Evolutionary conservation across 176 grass and related monocot species (phyloP).

Genomic region (Lolium rigidum): DNA sequence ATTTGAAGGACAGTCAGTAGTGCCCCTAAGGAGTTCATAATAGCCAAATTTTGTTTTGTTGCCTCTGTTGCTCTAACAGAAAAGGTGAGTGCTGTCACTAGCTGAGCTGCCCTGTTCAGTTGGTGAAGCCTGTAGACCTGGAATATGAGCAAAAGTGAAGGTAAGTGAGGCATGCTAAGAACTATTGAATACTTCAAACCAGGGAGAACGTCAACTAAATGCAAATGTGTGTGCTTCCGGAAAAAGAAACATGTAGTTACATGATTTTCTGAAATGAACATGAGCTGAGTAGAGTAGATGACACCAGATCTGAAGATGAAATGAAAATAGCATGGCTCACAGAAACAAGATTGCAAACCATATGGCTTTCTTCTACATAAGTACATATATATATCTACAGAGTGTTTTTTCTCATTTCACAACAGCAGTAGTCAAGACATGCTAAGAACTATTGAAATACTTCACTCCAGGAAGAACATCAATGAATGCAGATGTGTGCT

Average conservation of each 20-base stretch:
- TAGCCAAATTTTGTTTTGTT: conserved; percentile 81
- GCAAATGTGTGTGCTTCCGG: neutral
- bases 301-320: neutral
- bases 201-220: neutral
- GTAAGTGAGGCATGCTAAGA: conserved; percentile 34
- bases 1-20: conserved; percentile 89
- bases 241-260: neutral
- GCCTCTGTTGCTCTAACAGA: conserved; percentile 84
- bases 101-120: conserved; percentile 94
- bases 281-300: neutral
- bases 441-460: conserved; percentile 43
- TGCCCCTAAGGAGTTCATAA: conserved; percentile 88
- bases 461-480: neutral
- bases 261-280: conserved; percentile 35
- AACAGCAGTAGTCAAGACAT: conserved; percentile 9
- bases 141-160: neutral
- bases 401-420: neutral
- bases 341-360: conserved; percentile 16
- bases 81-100: conserved; percentile 78
- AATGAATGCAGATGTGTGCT: neutral
- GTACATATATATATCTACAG: neutral
- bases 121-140: conserved; percentile 98
- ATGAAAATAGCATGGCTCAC: neutral
- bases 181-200: conserved; percentile 21
- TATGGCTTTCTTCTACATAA: conserved; percentile 4